These are phyloP conservation scores for Brassica nigra DNA, from an alignment of 345 rosid genomes.

Conservation along the genomic window DNA sequence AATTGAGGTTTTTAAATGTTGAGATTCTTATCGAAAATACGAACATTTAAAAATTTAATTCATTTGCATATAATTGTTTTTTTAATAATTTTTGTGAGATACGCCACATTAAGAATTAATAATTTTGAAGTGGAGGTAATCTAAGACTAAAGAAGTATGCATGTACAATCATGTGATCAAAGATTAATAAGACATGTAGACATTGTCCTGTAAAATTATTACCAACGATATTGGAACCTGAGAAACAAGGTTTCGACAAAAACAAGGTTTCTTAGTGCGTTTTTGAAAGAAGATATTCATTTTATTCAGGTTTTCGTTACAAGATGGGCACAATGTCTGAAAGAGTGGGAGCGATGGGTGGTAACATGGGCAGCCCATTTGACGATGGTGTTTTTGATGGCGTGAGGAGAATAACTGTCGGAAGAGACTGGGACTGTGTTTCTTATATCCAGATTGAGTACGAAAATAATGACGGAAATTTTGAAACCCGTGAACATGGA, in stretches of 20 bases:
- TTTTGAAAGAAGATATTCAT: background rate
- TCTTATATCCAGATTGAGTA: slow-evolving; percentile 28
- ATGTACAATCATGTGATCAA: background rate
- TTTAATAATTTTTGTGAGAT: background rate
- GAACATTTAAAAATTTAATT: too few species aligned
- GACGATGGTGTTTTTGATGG: slow-evolving; percentile 32
- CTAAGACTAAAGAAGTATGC: background rate
- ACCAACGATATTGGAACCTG: background rate
- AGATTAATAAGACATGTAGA: background rate
- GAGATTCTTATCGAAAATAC: too few species aligned
- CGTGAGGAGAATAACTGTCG: slow-evolving; percentile 19
- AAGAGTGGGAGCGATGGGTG: slow-evolving; percentile 28
- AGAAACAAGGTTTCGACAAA: background rate
- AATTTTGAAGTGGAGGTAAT: background rate
- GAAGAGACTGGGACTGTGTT: background rate
- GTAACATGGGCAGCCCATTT: slow-evolving; percentile 12
- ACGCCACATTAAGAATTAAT: background rate
- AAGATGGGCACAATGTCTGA: slow-evolving; percentile 17
- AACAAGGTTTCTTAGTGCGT: background rate
- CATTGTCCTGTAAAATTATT: background rate
- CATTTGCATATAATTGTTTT: background rate
- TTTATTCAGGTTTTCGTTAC: background rate
- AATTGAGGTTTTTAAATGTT: too few species aligned
- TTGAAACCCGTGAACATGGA: slow-evolving; percentile 21
- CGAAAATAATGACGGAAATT: slow-evolving; percentile 19